Evolutionary conservation across 2,329 filamentous ascomycete genomes (phyloP).

Genomic region (Sarocladium strictum): DNA sequence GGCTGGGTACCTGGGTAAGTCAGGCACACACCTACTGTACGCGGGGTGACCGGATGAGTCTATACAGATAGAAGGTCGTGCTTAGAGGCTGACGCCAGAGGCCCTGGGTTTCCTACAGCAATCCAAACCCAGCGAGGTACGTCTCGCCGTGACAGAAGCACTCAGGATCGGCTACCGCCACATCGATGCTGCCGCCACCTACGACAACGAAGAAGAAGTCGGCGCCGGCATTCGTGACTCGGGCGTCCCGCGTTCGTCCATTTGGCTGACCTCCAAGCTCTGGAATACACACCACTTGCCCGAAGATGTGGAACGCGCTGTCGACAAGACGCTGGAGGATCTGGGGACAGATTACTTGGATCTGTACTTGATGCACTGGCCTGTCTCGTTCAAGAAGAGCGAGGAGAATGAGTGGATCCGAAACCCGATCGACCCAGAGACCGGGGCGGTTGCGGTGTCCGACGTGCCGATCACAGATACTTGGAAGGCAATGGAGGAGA

Average conservation of each 20-base stretch:
- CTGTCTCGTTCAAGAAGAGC: conserved; percentile 35
- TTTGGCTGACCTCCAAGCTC: conserved; percentile 52
- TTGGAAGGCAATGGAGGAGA: conserved; percentile 13
- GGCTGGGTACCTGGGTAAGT: conserved; percentile 27
- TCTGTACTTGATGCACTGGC: conserved; percentile 46
- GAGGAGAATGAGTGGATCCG: conserved; percentile 34
- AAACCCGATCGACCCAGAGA: conserved; percentile 33
- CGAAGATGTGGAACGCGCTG: conserved; percentile 40
- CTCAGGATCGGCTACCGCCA: conserved; percentile 38
- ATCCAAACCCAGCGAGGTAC: conserved; percentile 47
- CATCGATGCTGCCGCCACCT: conserved; percentile 42
- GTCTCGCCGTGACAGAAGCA: conserved; percentile 33
- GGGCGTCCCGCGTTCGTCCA: conserved; percentile 31
- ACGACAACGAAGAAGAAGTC: conserved; percentile 38
- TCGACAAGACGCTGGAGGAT: conserved; percentile 42
- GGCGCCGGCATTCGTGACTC: conserved; percentile 34
- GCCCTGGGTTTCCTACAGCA: not conserved
- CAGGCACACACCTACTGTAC: not conserved
- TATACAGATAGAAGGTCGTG: too few relatives aligned
- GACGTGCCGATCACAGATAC: conserved; percentile 31
- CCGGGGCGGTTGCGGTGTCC: conserved; percentile 34
- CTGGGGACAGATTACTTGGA: conserved; percentile 48
- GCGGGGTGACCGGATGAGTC: too few relatives aligned
- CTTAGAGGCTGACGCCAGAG: not conserved
- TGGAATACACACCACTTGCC: conserved; percentile 52